Percentiles rank a stretch among this genome's conserved stretches.
Evolutionary conservation across 2,329 filamentous ascomycete genomes (phyloP).

Genomic region (Diplodia mutila): DNA sequence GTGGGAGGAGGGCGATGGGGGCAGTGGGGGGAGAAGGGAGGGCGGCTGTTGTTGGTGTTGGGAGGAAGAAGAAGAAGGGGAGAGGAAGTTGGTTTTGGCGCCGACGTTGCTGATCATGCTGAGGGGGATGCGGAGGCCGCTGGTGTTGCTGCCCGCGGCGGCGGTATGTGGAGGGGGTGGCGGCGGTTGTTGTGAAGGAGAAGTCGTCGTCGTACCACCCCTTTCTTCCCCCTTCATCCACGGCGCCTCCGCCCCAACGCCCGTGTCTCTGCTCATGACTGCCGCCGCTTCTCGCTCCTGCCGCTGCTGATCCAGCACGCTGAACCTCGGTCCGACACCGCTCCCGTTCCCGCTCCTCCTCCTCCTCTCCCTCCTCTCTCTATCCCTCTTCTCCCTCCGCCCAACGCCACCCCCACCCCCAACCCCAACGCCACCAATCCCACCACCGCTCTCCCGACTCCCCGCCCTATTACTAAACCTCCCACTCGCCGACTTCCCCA

Average conservation of each 20-base stretch:
- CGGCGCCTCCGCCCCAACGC: not conserved
- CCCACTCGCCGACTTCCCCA: not conserved
- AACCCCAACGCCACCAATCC: not conserved
- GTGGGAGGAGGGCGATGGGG: not conserved
- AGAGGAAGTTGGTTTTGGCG: slow-evolving; percentile 2
- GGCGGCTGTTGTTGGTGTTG: not conserved
- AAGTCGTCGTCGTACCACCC: not conserved
- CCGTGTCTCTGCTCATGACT: not conserved
- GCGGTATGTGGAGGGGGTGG: not conserved
- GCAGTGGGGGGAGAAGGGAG: not conserved
- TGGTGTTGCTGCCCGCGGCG: not conserved
- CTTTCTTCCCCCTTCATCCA: not conserved
- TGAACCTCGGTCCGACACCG: not conserved
- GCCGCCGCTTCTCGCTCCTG: not conserved
- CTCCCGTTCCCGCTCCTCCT: not conserved
- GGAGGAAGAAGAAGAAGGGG: not conserved
- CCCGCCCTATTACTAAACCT: too few relatives aligned
- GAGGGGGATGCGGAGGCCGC: slow-evolving; percentile 11
- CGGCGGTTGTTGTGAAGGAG: too few relatives aligned
- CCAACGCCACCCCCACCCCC: not conserved
- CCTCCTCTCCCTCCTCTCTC: not conserved
- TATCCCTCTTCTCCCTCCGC: not conserved
- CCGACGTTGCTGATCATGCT: slow-evolving; percentile 9
- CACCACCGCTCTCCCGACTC: not conserved
- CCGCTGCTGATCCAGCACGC: not conserved